Base-by-base conservation (phyloP, 345 rosid genomes). In the Brassica nigra region DNA sequence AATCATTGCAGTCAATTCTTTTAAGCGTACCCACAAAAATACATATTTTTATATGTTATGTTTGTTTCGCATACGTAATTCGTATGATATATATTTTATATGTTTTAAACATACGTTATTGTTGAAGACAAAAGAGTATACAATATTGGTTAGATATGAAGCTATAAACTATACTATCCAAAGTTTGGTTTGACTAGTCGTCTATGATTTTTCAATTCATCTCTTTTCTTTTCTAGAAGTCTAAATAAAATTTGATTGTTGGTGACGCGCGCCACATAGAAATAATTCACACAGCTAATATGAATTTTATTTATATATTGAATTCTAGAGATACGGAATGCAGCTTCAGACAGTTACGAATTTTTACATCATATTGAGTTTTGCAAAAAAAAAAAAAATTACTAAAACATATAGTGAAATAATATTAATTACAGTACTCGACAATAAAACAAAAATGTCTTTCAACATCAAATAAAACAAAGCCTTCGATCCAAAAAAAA, bases 141-240 rank as follows among this genome's bases (percentile, higher is more conserved):
- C 57, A 49, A 49, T 47, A 47, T 15, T 49, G 16, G 57, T 49
- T 49, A 49, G 18, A 49, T 49, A 49, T 49, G 57, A 49, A n/a
- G 57, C 57, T 49, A 49, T 49, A 49, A 49, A 49, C 57, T 49
- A 54, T 23, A 58, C 1, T 58, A 23, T 61, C 33, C 33, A 61
- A 27, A 4, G 33, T 74, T 74, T 65, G 52, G 52, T 12, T 65
- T 74, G 70, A 64, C 49, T 64, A 74, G 68, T 61, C 33, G 33
- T 29, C 37, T 62, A 62, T 11, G 37, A 8, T 18, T 57, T 55
- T 18, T 18, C 62, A 6, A 54, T 54, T 54, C 61, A 55, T 55
- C 30, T 57, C 2, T 57, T 57, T 57, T 54, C 59, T 57, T 55
- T 55, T 55, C 28, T 18, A 55, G 30, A 18, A 18, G 30, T 20